These are phyloP conservation scores for Alternaria panax DNA, from an alignment of 2,329 filamentous ascomycete genomes.

Conservation along the genomic window DNA sequence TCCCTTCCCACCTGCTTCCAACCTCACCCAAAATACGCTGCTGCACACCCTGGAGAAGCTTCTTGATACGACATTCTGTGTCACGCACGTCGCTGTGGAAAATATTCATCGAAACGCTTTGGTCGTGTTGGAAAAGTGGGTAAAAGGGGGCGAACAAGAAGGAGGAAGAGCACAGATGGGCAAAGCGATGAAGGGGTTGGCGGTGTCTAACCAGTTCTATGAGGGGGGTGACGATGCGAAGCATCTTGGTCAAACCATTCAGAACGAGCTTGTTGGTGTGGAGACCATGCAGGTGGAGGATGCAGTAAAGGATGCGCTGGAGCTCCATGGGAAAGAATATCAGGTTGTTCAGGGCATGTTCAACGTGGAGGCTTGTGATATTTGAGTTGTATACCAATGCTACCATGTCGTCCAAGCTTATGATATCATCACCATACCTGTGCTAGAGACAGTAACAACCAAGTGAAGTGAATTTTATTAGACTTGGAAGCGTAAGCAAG, in stretches of 20 bases:
- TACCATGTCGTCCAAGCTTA: not conserved
- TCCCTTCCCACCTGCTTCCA: constrained; percentile 21
- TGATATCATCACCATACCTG: not conserved
- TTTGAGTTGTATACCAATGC: constrained; percentile 4
- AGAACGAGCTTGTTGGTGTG: constrained; percentile 44
- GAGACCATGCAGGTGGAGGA: constrained; percentile 34
- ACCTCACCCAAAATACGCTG: constrained; percentile 38
- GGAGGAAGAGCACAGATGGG: constrained; percentile 1
- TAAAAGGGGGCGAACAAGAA: constrained; percentile 6
- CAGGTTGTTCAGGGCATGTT: constrained; percentile 39
- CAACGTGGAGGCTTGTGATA: constrained; percentile 37
- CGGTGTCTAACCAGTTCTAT: constrained; percentile 45
- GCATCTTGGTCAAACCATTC: constrained; percentile 34
- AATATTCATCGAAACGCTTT: constrained; percentile 39
- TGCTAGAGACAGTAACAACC: not conserved
- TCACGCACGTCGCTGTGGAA: constrained; percentile 38
- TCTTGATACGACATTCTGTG: constrained; percentile 27
- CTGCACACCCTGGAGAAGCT: constrained; percentile 34
- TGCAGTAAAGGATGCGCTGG: constrained; percentile 36
- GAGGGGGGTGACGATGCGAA: constrained; percentile 32
- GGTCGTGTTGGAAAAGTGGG: constrained; percentile 37
- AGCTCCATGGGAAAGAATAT: constrained; percentile 31
- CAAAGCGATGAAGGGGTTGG: constrained; percentile 38
- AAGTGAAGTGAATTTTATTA: not conserved
- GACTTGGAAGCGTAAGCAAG: not conserved